Percentiles rank a stretch among this genome's conserved stretches.
These are phyloP conservation scores for Spergularia marina DNA, from an alignment of 148 eudicot genomes.

Conservation along the genomic window DNA sequence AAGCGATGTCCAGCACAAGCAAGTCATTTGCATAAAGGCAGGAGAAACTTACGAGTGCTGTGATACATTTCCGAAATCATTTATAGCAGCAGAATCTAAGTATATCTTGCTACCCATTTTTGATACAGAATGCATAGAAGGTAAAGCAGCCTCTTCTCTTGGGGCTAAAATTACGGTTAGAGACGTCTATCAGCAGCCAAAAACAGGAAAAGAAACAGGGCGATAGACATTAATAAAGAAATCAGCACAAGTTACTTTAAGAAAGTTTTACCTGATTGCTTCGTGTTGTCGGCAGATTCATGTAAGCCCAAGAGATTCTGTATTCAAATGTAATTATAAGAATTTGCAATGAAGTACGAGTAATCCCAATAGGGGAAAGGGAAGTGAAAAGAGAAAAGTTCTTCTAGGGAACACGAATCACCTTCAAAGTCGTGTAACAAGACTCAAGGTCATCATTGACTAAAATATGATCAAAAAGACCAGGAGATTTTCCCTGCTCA, in stretches of 20 bases:
- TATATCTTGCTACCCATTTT: conserved; percentile 51
- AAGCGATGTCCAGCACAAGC: not conserved
- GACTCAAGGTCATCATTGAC: conserved; percentile 72
- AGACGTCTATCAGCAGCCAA: conserved; percentile 15
- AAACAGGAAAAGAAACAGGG: not conserved
- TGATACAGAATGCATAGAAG: conserved; percentile 49
- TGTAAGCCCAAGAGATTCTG: conserved; percentile 66
- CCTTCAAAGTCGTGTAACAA: conserved; percentile 79
- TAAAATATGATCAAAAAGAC: conserved; percentile 81
- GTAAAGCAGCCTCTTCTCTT: conserved; percentile 32
- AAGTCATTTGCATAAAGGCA: not conserved
- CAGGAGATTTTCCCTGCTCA: conserved; percentile 66
- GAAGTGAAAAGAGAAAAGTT: not conserved
- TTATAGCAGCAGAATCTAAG: conserved; percentile 37
- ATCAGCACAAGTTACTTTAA: not conserved
- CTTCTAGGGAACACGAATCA: conserved; percentile 20
- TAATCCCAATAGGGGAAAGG: not conserved
- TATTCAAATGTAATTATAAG: conserved; percentile 18
- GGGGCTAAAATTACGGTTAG: conserved; percentile 30
- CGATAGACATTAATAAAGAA: not conserved
- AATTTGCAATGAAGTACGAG: not conserved
- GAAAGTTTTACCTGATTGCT: conserved; percentile 39
- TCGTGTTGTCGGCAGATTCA: conserved; percentile 28
- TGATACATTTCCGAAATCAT: conserved; percentile 35
- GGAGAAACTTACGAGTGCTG: conserved; percentile 42